Evolutionary conservation across 805 yeast species (phyloP).

Genomic region (Starmerella sp.): DNA sequence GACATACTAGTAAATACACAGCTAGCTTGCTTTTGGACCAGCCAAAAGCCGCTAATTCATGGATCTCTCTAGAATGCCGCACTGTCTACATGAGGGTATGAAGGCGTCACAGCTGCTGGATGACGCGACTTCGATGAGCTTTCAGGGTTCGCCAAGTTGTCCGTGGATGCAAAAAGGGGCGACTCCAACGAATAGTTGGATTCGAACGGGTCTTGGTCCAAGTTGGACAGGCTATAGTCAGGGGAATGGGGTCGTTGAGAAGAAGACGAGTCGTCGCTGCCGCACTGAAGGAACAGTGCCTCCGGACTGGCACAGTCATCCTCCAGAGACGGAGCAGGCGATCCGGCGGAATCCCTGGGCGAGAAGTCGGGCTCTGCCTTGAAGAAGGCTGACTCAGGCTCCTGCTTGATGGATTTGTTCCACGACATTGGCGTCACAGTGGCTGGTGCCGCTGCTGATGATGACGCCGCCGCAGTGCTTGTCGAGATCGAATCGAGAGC

Average conservation of each 20-base stretch:
- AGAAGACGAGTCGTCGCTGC: slow-evolving; percentile 7
- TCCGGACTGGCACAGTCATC: slow-evolving; percentile 23
- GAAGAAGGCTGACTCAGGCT: neutral
- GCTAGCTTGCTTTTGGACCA: slow-evolving; percentile 4
- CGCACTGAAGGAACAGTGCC: slow-evolving; percentile 13
- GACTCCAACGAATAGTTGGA: slow-evolving; percentile 13
- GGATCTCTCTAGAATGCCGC: neutral
- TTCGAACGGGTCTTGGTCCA: slow-evolving; percentile 9
- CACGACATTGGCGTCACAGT: neutral
- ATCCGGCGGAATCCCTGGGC: slow-evolving; percentile 2
- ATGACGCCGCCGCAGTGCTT: neutral
- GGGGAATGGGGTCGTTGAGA: slow-evolving; percentile 10
- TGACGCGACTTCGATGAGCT: slow-evolving; percentile 27
- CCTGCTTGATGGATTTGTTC: neutral
- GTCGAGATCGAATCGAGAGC: slow-evolving; percentile 11
- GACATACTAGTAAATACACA: neutral
- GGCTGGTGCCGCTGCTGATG: neutral
- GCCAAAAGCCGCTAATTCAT: neutral
- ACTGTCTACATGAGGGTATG: neutral
- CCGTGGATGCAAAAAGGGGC: slow-evolving; percentile 11
- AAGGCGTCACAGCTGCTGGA: slow-evolving; percentile 26
- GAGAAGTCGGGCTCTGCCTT: neutral
- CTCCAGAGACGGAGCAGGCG: slow-evolving; percentile 21
- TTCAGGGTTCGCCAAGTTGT: slow-evolving; percentile 14
- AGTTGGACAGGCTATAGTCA: neutral